phyloP scores from a whole-genome alignment of 2,329 filamentous ascomycete species.

The Fusarium robinianum region DNA sequence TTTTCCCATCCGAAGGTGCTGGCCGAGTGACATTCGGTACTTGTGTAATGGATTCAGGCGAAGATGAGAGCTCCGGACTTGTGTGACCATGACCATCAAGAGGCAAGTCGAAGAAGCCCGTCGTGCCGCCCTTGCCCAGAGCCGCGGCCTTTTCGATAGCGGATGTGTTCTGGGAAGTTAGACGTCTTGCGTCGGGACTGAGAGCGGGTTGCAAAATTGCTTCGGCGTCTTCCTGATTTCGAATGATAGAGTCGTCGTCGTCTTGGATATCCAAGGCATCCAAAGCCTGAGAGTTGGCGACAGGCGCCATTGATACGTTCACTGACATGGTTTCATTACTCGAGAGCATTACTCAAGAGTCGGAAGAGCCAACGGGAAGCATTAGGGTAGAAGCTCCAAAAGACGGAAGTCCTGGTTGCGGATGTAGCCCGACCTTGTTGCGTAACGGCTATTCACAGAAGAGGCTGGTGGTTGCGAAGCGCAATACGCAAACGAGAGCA shows the following conservation, averaged over 20 bases:
- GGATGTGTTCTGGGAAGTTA: constrained; percentile 59
- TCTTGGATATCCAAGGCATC: constrained; percentile 22
- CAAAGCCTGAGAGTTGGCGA: constrained; percentile 5
- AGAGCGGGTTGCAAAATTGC: constrained; percentile 64
- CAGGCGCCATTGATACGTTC: constrained; percentile 8
- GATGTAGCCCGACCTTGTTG: no score
- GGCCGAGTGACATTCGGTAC: constrained; percentile 10
- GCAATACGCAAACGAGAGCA: no score
- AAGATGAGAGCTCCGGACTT: constrained; percentile 30
- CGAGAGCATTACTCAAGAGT: no score
- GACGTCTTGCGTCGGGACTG: constrained; percentile 59
- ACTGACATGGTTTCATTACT: constrained; percentile 17
- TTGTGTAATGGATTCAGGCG: constrained; percentile 21
- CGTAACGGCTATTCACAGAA: no score
- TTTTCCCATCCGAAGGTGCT: constrained; percentile 4
- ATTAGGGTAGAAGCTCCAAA: background rate
- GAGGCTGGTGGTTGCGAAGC: no score
- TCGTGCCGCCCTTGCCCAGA: constrained; percentile 49
- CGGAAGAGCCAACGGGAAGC: no score
- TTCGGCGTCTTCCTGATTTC: constrained; percentile 60
- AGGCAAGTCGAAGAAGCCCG: constrained; percentile 33
- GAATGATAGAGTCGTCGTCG: constrained; percentile 33
- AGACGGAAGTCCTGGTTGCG: no score
- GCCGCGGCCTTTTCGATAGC: constrained; percentile 62
- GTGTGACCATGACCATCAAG: constrained; percentile 30